A percentile compares a stretch with the other conserved stretches of the same genome.
Evolutionary conservation across 108 stramenopile genomes (phyloP).

Genomic region (Nitzschia sp.): DNA sequence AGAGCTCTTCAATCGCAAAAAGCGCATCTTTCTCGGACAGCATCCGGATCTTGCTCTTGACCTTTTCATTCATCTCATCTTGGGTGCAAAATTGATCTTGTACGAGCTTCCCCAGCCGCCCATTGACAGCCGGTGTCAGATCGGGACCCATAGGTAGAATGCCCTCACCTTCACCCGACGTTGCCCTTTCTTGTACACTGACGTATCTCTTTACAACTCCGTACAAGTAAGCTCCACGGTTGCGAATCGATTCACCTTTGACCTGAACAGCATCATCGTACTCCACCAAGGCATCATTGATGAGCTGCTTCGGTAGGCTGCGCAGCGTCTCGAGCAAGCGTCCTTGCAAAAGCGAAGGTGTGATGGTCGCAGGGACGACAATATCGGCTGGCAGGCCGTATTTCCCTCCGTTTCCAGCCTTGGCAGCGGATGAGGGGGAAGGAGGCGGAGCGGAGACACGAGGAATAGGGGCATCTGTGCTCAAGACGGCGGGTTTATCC

Average conservation of each 20-base stretch:
- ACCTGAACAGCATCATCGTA: conserved; percentile 74
- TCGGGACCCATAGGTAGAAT: conserved; percentile 51
- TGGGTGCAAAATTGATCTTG: conserved; percentile 59
- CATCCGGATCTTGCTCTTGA: conserved; percentile 73
- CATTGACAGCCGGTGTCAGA: conserved; percentile 59
- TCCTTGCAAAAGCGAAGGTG: conserved; percentile 25
- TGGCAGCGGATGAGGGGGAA: background rate
- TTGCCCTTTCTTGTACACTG: conserved; percentile 47
- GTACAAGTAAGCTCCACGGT: conserved; percentile 70
- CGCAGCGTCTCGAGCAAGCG: conserved; percentile 37
- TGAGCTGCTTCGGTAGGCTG: conserved; percentile 45
- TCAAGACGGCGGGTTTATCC: background rate
- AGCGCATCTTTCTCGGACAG: conserved; percentile 76
- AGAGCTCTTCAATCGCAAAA: conserved; percentile 78
- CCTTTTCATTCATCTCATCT: conserved; percentile 75
- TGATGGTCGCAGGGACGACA: conserved; percentile 38
- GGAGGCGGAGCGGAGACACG: background rate
- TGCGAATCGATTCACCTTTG: conserved; percentile 67
- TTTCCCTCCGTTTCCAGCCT: background rate
- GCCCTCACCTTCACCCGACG: conserved; percentile 17
- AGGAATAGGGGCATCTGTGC: conserved; percentile 3
- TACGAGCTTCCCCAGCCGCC: conserved; percentile 56
- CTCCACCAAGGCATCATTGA: conserved; percentile 73
- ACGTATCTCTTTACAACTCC: conserved; percentile 82
- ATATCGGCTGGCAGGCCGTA: conserved; percentile 37